A percentile compares a stretch with the other conserved stretches of the same genome.
Evolutionary conservation across 345 rosid species (phyloP).

Genomic region (Eucalyptus sideroxylon): DNA sequence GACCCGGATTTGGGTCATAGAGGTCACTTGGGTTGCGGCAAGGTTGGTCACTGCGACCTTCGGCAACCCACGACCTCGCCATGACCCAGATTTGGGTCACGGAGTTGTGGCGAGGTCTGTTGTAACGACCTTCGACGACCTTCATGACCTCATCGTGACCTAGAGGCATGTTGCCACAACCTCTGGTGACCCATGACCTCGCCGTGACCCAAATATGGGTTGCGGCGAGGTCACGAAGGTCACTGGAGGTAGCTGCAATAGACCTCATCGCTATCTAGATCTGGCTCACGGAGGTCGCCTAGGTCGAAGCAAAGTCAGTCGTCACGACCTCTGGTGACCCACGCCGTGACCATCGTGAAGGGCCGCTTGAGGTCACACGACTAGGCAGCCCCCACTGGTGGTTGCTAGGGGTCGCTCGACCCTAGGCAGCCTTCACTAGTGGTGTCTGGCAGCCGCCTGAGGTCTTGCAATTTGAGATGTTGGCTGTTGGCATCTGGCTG

Average conservation of each 20-base stretch:
- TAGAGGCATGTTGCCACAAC: accelerated
- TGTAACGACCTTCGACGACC: accelerated
- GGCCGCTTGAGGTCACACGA: no score
- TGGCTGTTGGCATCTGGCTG: accelerated
- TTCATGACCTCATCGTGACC: no score
- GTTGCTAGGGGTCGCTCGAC: accelerated
- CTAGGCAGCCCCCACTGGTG: no score
- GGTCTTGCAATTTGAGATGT: no score
- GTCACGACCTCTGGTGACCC: accelerated
- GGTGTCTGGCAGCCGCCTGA: accelerated
- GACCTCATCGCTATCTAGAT: no score
- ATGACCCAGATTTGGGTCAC: accelerated
- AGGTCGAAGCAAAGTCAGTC: accelerated
- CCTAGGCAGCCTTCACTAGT: no score
- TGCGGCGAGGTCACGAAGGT: no score
- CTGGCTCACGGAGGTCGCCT: accelerated
- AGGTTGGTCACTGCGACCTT: accelerated
- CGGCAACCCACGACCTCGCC: accelerated
- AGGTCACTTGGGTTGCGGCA: accelerated
- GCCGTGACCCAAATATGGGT: no score
- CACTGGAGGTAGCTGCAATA: accelerated
- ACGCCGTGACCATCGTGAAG: accelerated
- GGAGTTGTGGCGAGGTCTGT: accelerated
- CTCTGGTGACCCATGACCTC: no score
- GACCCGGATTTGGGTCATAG: accelerated